Evolutionary conservation across 2,329 filamentous ascomycete species (phyloP), one percentile per base, ranked within the genome.

Genomic region (Sporothrix inflata): DNA sequence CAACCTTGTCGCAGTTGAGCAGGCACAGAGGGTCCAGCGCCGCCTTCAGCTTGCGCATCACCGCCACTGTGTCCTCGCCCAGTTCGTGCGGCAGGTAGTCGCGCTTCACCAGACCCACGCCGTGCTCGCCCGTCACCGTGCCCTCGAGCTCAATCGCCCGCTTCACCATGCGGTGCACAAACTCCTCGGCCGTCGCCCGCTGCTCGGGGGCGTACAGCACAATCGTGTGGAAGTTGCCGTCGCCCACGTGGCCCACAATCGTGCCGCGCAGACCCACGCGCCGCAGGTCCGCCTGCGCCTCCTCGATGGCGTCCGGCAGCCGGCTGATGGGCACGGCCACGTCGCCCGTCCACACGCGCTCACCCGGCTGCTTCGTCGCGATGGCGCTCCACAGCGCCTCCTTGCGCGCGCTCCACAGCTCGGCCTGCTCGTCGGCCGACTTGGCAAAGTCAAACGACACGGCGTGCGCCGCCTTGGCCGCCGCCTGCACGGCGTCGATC

Each of bases 141-240:
- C 93, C 93, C 81, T 96, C 93, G 83, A 94, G 87, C 82, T 94
- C 92, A 66, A 97, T 90, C 0, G 93, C 93, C 74, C 92, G 86
- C 86, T 94, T 94, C 71, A 95, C 92, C 93, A 96, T 96, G 72
- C 89, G 86, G 79, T 94, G 92, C 34, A 96, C 91, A 34, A 95
- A 83, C 53, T 86, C 85, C 78, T 94, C 91, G 2, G 91, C 91
- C 71, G 87, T 86, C 72, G 85, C 82, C 75, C 90, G 87, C 80
- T 95, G 89, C 27, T 85, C 82, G n/a, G 92, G 88, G 72, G 89
- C 91, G 78, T 88, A 89, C 8, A 88, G 78, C 21, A 90, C 78
- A 69, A 89, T 88, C 7, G 87, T 75, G 77, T 91, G 89, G 77
- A 91, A 91, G 77, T 91, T 91, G 40, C 89, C 89, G 77, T 91